phyloP scores from a whole-genome alignment of 306 rosid genomes.

The Echinosophora koreensis region DNA sequence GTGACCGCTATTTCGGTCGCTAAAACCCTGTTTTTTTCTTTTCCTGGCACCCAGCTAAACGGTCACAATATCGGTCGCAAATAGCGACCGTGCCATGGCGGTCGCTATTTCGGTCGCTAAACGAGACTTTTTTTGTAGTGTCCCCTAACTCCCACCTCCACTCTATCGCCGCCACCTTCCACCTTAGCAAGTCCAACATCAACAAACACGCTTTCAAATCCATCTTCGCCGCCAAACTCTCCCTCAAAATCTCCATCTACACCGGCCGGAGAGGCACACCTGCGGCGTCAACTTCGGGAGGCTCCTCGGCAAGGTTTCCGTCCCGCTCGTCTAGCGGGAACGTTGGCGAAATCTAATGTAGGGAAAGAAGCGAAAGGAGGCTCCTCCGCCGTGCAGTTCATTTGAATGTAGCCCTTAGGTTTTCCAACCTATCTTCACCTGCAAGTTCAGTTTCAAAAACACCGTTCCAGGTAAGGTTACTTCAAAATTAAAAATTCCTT shows the following conservation, averaged over 20 bases:
- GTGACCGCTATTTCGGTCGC: no score
- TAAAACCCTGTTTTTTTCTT: no score
- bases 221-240: constrained; percentile 55
- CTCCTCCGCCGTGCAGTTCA: constrained; percentile 68
- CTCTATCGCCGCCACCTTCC: constrained; percentile 67
- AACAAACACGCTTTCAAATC: constrained; percentile 56
- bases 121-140: no score
- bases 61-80: no score
- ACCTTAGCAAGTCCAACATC: constrained; percentile 67
- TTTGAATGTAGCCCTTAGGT: constrained; percentile 81
- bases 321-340: constrained; percentile 66
- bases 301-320: constrained; percentile 60
- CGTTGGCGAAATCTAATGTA: constrained; percentile 51
- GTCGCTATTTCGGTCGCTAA: no score
- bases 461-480: constrained; percentile 68
- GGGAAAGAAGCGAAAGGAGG: constrained; percentile 60
- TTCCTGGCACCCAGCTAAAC: no score
- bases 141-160: constrained; percentile 55
- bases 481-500: not conserved
- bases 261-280: constrained; percentile 69
- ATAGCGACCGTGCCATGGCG: no score
- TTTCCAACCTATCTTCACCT: constrained; percentile 77
- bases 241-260: constrained; percentile 66
- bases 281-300: constrained; percentile 76
- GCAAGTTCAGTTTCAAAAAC: constrained; percentile 79